Evolutionary conservation across 2,329 filamentous ascomycete species (phyloP).

Genomic region (Aspergillus versicolor): DNA sequence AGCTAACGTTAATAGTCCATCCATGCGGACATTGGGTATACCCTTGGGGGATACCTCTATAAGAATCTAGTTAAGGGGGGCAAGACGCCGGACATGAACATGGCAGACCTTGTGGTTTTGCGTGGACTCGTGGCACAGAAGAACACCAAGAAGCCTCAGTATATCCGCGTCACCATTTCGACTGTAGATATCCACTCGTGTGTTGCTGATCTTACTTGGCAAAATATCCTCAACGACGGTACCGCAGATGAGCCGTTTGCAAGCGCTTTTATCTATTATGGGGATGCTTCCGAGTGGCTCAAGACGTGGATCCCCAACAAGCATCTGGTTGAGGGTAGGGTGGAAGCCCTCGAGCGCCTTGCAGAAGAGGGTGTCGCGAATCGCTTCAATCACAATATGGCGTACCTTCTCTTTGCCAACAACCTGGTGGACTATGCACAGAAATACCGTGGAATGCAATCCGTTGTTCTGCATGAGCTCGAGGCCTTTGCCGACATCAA

Average conservation of each 20-base stretch:
- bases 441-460: not conserved
- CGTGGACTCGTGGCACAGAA: conserved; percentile 55
- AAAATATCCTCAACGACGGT: conserved; percentile 5
- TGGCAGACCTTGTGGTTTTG: conserved; percentile 46
- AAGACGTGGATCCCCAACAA: conserved; percentile 18
- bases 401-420: not conserved
- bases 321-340: not conserved
- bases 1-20: conserved; percentile 17
- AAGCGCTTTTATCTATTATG: conserved; percentile 14
- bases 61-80: conserved; percentile 9
- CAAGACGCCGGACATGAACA: conserved; percentile 34
- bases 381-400: not conserved
- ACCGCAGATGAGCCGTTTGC: conserved; percentile 14
- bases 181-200: conserved; percentile 5
- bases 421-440: conserved; percentile 1
- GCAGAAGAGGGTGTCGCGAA: not conserved
- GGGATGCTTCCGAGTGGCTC: conserved; percentile 16
- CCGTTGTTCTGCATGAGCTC: not conserved
- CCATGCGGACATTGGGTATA: conserved; percentile 28
- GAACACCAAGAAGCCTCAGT: conserved; percentile 7
- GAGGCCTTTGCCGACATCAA: not conserved
- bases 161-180: conserved; percentile 5
- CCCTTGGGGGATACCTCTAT: conserved; percentile 25
- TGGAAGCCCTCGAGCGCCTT: not conserved
- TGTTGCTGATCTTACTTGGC: conserved; percentile 2